Conservation (phyloP, 352 stramenopile species). For the Phytophthora pinifolia region DNA sequence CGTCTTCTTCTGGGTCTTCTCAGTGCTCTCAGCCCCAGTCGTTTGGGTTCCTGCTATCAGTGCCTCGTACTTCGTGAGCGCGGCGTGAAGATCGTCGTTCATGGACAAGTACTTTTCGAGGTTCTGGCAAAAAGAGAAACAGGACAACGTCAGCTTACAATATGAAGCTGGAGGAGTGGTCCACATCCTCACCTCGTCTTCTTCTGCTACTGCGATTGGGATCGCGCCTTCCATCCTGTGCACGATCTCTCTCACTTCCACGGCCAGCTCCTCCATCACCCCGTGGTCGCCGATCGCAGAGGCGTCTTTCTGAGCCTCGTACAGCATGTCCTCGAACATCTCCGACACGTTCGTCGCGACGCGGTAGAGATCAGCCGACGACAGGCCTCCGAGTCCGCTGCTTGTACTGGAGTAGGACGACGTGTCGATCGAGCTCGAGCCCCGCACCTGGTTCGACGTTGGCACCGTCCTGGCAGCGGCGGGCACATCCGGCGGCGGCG, state of each 20-base stretch:
- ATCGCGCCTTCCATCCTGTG: conserved; percentile 67
- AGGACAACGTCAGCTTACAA: not conserved
- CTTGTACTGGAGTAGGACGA: conserved; percentile 49
- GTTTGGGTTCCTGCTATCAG: conserved; percentile 36
- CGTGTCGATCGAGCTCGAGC: conserved; percentile 30
- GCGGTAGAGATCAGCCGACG: conserved; percentile 57
- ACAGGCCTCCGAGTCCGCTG: conserved; percentile 51
- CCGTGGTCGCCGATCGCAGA: conserved; percentile 45
- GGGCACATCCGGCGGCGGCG: conserved; percentile 24
- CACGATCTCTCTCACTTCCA: conserved; percentile 60
- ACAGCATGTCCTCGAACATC: conserved; percentile 87
- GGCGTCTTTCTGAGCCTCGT: conserved; percentile 53
- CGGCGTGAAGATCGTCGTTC: conserved; percentile 66
- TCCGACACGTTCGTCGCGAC: conserved; percentile 68
- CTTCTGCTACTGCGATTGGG: conserved; percentile 51
- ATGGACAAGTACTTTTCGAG: conserved; percentile 67
- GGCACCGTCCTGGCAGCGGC: not conserved
- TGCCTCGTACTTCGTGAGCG: conserved; percentile 60
- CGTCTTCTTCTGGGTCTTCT: not conserved
- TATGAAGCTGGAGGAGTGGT: not conserved
- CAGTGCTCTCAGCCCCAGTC: conserved; percentile 6
- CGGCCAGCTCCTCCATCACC: conserved; percentile 71
- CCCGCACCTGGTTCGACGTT: conserved; percentile 11
- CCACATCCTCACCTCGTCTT: conserved; percentile 40
- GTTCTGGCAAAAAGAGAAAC: conserved; percentile 30